Conservation (phyloP, 2,329 filamentous ascomycete genomes). For the Cyanodermella asteris region DNA sequence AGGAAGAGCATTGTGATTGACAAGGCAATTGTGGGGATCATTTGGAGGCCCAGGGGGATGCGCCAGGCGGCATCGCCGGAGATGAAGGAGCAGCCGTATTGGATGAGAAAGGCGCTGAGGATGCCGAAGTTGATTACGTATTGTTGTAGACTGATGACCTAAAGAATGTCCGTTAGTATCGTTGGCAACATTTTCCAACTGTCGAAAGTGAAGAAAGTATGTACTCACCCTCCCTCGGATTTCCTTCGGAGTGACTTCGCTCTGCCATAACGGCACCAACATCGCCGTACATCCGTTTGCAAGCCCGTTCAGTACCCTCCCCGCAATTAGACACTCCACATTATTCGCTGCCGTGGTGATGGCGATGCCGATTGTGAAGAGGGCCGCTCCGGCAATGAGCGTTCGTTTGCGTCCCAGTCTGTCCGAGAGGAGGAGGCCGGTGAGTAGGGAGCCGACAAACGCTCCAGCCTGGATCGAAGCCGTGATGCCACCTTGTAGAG, state of each 20-base stretch:
- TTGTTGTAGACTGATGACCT: slow-evolving; percentile 40
- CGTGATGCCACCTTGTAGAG: slow-evolving; percentile 17
- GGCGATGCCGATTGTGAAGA: slow-evolving; percentile 25
- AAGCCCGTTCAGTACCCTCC: slow-evolving; percentile 14
- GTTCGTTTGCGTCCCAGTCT: slow-evolving; percentile 21
- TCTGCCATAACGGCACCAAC: slow-evolving; percentile 9
- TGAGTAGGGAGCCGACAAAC: slow-evolving; percentile 22
- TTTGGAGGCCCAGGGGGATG: slow-evolving; percentile 40
- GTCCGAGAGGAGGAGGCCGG: slow-evolving; percentile 23
- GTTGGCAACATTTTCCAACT: no score
- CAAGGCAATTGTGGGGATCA: slow-evolving; percentile 30
- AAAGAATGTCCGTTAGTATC: no score
- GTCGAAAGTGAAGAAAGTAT: no score
- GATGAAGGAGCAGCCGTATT: slow-evolving; percentile 38
- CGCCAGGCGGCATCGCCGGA: slow-evolving; percentile 33
- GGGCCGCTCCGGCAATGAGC: slow-evolving; percentile 20
- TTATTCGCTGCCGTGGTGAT: slow-evolving; percentile 12
- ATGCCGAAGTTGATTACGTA: slow-evolving; percentile 54
- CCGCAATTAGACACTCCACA: slow-evolving; percentile 12
- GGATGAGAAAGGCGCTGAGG: slow-evolving; percentile 43
- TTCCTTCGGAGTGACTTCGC: slow-evolving; percentile 8
- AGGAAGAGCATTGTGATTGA: slow-evolving; percentile 32
- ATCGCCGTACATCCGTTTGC: slow-evolving; percentile 11
- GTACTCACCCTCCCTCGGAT: slow-evolving; percentile 5
- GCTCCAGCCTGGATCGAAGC: slow-evolving; percentile 29